These are phyloP conservation scores for Penicillium italicum DNA, from an alignment of 2,329 filamentous ascomycete species.

Conservation along the genomic window DNA sequence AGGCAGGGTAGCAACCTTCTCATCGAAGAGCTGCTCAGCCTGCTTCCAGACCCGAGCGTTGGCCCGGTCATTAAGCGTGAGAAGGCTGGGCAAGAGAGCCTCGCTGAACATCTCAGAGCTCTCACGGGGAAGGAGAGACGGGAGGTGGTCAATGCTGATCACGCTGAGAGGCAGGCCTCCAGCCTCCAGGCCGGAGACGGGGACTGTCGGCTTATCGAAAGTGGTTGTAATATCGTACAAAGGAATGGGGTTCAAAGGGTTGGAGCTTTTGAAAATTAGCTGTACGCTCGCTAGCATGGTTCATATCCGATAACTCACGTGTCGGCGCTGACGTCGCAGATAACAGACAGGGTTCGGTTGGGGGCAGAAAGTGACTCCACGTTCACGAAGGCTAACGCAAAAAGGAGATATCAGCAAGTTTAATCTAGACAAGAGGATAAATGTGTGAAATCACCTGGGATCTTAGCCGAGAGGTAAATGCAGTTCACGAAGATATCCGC, in stretches of 20 bases:
- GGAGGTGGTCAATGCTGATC: slow-evolving; percentile 84
- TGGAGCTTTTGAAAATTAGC: slow-evolving; percentile 35
- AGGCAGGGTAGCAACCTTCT: slow-evolving; percentile 72
- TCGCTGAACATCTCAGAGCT: slow-evolving; percentile 80
- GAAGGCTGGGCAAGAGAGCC: slow-evolving; percentile 71
- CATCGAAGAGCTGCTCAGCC: slow-evolving; percentile 77
- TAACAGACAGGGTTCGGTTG: slow-evolving; percentile 69
- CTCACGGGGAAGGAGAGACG: slow-evolving; percentile 78
- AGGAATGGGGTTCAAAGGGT: slow-evolving; percentile 55
- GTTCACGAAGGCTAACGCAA: slow-evolving; percentile 62
- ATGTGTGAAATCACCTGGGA: slow-evolving; percentile 50
- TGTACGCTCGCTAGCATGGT: background rate
- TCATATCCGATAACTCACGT: slow-evolving; percentile 40
- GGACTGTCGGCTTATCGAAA: slow-evolving; percentile 82
- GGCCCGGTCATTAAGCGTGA: slow-evolving; percentile 71
- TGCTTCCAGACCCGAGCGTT: slow-evolving; percentile 74
- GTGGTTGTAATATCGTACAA: slow-evolving; percentile 83
- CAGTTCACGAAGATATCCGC: slow-evolving; percentile 77
- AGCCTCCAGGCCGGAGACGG: slow-evolving; percentile 55
- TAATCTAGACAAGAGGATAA: background rate
- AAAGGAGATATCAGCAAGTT: background rate
- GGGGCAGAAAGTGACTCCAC: slow-evolving; percentile 63
- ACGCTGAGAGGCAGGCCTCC: slow-evolving; percentile 64
- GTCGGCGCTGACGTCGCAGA: slow-evolving; percentile 66
- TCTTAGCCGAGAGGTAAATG: slow-evolving; percentile 78